phyloP scores from a whole-genome alignment of 2,329 filamentous ascomycete genomes.

The Albifimbria verrucaria region DNA sequence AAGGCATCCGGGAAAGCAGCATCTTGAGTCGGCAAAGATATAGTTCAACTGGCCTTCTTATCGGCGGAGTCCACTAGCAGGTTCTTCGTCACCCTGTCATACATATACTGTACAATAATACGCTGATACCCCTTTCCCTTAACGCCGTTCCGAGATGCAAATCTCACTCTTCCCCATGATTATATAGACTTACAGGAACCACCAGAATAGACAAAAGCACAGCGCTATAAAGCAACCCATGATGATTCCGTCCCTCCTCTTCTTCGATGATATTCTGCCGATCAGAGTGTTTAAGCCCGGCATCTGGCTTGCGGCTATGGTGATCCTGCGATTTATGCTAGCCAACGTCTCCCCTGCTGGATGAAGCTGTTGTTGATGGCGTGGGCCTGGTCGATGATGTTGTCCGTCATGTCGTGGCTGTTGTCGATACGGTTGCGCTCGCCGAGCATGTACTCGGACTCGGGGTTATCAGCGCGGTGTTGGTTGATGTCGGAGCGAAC shows the following conservation, averaged over 20 bases:
- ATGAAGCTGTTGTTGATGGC: conserved; percentile 91
- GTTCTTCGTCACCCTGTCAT: conserved; percentile 10
- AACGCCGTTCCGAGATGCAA: conserved; percentile 27
- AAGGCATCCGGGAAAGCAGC: conserved; percentile 26
- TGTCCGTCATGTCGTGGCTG: conserved; percentile 85
- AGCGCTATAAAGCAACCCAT: conserved; percentile 87
- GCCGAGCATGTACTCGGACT: conserved; percentile 91
- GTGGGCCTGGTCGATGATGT: conserved; percentile 91
- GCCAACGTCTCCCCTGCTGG: conserved; percentile 82
- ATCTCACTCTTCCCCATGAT: conserved; percentile 10
- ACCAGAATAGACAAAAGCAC: conserved; percentile 84
- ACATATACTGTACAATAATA: conserved; percentile 30
- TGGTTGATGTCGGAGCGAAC: conserved; percentile 90
- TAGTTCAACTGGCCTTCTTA: conserved; percentile 16
- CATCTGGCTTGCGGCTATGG: conserved; percentile 82
- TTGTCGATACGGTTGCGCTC: conserved; percentile 84
- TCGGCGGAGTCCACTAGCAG: neutral
- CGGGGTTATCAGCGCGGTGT: conserved; percentile 79
- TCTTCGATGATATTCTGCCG: conserved; percentile 87
- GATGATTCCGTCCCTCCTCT: conserved; percentile 91
- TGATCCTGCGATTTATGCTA: conserved; percentile 88
- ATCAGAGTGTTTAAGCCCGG: conserved; percentile 93
- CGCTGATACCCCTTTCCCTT: conserved; percentile 30
- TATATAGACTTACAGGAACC: conserved; percentile 57
- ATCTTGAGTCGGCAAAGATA: conserved; percentile 22